A percentile compares a stretch with the other conserved stretches of the same genome.
These are phyloP conservation scores for Yarrowia porcina DNA, from an alignment of 805 yeast species.

Conservation along the genomic window DNA sequence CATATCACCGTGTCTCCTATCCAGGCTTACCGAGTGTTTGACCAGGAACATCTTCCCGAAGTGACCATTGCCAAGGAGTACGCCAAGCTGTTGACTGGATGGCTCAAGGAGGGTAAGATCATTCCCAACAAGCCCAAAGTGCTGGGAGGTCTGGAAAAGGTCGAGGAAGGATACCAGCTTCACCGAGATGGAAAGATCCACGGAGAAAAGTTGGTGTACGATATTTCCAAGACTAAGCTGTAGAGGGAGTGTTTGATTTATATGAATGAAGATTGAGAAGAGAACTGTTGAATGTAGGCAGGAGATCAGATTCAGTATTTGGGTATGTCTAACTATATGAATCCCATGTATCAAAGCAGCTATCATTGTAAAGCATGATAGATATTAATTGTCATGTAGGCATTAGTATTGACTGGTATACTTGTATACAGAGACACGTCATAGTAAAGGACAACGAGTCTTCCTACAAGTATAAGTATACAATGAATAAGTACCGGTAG, in stretches of 20 bases:
- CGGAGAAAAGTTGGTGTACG: conserved; percentile 19
- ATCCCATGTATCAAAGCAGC: too few species aligned
- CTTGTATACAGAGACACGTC: too few species aligned
- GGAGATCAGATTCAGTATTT: too few species aligned
- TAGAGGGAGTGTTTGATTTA: background rate
- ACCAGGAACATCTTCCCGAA: conserved; percentile 18
- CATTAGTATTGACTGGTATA: too few species aligned
- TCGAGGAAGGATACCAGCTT: conserved; percentile 14
- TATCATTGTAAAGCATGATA: too few species aligned
- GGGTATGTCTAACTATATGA: too few species aligned
- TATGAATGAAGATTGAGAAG: background rate
- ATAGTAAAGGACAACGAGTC: too few species aligned
- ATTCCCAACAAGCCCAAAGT: conserved; percentile 19
- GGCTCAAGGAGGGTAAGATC: conserved; percentile 15
- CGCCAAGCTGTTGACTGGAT: background rate
- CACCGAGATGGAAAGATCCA: conserved; percentile 17
- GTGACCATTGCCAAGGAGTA: conserved; percentile 13
- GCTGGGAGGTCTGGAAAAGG: conserved; percentile 11
- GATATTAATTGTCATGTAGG: too few species aligned
- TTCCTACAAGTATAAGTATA: too few species aligned
- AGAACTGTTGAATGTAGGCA: too few species aligned
- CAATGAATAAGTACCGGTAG: too few species aligned
- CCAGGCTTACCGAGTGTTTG: conserved; percentile 19
- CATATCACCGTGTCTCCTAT: conserved; percentile 16
- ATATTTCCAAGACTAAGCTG: conserved; percentile 9